Base-by-base conservation (phyloP, 2,329 filamentous ascomycete genomes). In the Esteya vermicola region DNA sequence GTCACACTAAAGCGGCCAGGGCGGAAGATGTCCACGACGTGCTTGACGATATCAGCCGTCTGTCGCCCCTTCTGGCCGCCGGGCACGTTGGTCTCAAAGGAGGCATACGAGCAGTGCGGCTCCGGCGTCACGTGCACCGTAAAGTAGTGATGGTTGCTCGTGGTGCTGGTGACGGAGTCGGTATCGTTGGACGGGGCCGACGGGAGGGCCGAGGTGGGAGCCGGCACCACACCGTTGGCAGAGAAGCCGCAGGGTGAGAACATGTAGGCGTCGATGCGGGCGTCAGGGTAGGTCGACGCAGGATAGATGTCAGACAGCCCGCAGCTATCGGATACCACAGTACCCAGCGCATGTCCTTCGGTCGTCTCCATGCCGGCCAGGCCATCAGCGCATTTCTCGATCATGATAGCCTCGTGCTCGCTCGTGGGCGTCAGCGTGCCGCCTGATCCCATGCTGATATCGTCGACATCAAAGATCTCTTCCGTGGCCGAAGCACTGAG, bases 61-160 rank as follows among this genome's bases (percentile, higher is more conserved):
- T 88, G 82, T 46, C 88, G 81, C 14, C 88, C 88, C 42, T 76
- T 85, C 63, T 94, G 85, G 6, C 78, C 79, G 21, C 85, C 82
- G 2, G 91, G 91, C 4, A 98, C 89, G 51, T 96, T 98, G 49
- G 91, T 96, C 68, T 98, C 91, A 56, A 98, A 98, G 2, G 86
- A 95, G 27, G 91, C 91, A 58, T 93, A 98, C 6, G 88, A 95
- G 67, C 89, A 98, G 53, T 94, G 78, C 13, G 89, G 85, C 68
- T 98, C 91, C 0, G 91, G 91, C 0, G 91, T 98, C 49, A 98
- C 91, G 56, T 98, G 91, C 20, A 98, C 91, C 1, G 89, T 98
- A 63, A 95, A 98, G 65, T 98, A 98, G 62, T 96, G 86, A n/a
- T n/a, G n/a, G n/a, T n/a, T n/a, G n/a, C n/a, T n/a, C n/a, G n/a